A percentile compares a stretch with the other conserved stretches of the same genome.
phyloP scores from a whole-genome alignment of 202 grass and related monocot genomes.

The Hordeum pubiflorum region DNA sequence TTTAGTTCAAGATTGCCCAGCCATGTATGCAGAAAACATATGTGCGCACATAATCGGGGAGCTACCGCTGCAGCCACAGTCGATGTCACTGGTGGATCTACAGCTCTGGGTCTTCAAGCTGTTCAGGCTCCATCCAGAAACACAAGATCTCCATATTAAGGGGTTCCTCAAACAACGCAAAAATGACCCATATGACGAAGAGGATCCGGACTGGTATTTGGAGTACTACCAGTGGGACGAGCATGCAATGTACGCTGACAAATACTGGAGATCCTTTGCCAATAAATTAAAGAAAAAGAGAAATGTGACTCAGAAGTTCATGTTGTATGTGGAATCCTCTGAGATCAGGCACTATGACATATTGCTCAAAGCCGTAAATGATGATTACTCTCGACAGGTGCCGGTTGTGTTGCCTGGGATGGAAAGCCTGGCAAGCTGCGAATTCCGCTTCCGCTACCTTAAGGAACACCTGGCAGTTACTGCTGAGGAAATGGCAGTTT shows the following conservation, averaged over 20 bases:
- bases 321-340: constrained; percentile 1
- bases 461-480: not conserved
- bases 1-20: not conserved
- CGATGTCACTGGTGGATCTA: not conserved
- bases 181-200: not conserved
- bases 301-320: not conserved
- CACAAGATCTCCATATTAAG: not conserved
- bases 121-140: not conserved
- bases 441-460: not conserved
- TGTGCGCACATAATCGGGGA: not conserved
- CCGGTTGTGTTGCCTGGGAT: not conserved
- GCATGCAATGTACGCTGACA: not conserved
- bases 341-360: not conserved
- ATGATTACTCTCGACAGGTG: not conserved
- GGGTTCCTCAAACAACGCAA: not conserved
- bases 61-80: not conserved
- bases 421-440: not conserved
- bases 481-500: not conserved
- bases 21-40: not conserved
- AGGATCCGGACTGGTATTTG: not conserved
- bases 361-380: not conserved
- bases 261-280: not conserved
- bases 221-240: not conserved
- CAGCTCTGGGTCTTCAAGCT: constrained; percentile 6
- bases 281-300: not conserved